Conservation (phyloP, 805 yeast genomes). For the Candida nanaspora region DNA sequence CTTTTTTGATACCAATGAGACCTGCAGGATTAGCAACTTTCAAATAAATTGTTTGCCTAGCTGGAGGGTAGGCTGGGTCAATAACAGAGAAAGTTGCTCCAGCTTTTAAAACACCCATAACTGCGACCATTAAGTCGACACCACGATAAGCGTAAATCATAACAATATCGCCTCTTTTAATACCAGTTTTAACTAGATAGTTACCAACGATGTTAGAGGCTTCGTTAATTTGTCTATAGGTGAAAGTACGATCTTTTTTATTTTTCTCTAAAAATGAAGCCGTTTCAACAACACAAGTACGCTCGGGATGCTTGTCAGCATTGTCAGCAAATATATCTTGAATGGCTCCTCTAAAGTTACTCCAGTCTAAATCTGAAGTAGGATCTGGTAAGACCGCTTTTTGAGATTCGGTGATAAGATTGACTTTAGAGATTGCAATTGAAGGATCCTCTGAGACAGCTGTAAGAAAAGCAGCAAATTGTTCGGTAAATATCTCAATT, state of each 20-base stretch:
- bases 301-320: constrained; percentile 77
- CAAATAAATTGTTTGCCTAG: constrained; percentile 88
- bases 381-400: constrained; percentile 73
- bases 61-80: constrained; percentile 99
- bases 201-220: constrained; percentile 93
- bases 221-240: constrained; percentile 81
- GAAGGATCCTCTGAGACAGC: constrained; percentile 30
- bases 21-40: constrained; percentile 93
- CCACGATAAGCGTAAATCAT: constrained; percentile 98
- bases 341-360: constrained; percentile 86
- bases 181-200: constrained; percentile 73
- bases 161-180: constrained; percentile 87
- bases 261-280: constrained; percentile 53
- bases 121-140: constrained; percentile 93
- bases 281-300: constrained; percentile 91
- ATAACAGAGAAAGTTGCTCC: constrained; percentile 98
- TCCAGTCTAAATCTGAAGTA: constrained; percentile 80
- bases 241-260: constrained; percentile 61
- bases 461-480: constrained; percentile 49
- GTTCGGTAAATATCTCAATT: constrained; percentile 63
- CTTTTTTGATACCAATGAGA: constrained; percentile 81
- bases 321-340: constrained; percentile 91
- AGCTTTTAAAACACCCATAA: constrained; percentile 95
- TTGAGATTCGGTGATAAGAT: constrained; percentile 66
- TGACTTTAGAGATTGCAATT: constrained; percentile 48